Percentiles rank a stretch among this genome's conserved stretches.
Conservation (phyloP, 768 basidiomycete species). For the Suillus discolor region DNA sequence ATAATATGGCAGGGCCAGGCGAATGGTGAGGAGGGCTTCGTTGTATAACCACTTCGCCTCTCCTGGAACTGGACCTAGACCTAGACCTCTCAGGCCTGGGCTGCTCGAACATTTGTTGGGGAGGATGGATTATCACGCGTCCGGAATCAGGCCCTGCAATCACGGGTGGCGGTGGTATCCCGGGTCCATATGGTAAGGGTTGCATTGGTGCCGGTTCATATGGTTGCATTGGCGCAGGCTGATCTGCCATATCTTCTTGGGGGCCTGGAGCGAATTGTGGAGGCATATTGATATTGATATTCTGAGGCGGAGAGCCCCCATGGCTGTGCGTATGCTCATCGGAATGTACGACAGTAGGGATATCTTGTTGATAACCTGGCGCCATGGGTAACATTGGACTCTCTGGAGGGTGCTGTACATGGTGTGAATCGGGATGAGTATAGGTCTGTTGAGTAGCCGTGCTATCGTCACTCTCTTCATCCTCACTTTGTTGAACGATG, state of each 20-base stretch:
- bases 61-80: background rate
- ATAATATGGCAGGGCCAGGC: conserved; percentile 27
- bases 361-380: conserved; percentile 3
- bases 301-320: conserved; percentile 13
- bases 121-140: conserved; percentile 25
- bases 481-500: background rate
- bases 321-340: background rate
- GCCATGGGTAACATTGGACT: background rate
- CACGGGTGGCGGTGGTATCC: conserved; percentile 6
- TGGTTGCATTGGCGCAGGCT: background rate
- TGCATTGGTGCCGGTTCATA: background rate
- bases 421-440: background rate
- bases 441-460: conserved; percentile 1
- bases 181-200: background rate
- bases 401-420: background rate
- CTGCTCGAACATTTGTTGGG: background rate
- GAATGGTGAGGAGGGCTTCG: conserved; percentile 21
- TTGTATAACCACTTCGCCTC: conserved; percentile 16
- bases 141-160: background rate
- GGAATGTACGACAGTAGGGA: conserved; percentile 20
- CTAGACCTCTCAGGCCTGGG: conserved; percentile 20
- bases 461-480: background rate
- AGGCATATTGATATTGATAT: conserved; percentile 16
- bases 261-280: background rate
- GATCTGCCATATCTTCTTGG: background rate